Base-by-base conservation (phyloP, 805 yeast species). In the Metschnikowia rubicola region DNA sequence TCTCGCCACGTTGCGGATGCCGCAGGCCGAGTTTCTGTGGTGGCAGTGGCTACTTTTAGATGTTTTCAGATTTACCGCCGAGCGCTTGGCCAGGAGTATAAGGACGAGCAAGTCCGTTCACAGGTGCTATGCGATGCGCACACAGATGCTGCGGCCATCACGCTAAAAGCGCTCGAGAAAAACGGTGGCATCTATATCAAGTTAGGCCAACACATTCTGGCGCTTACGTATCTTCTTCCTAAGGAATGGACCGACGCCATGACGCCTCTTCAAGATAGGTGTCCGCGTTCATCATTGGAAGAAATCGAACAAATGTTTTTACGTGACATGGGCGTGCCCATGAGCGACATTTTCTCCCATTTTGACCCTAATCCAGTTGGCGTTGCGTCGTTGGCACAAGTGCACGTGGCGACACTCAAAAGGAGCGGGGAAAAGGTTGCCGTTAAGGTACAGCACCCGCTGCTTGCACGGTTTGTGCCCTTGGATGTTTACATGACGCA, bases 381-480 rank as follows among this genome's bases (percentile, higher is more conserved):
- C 1, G 95, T 88, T 5, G 99, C 99, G 0, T 88, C 97, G 0
- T 73, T 94, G 54, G 99, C 99, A 0, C 99, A 94, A 61, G 99
- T 94, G 5, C 98, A 94, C 67, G 68, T 73, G 21, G 99, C 95
- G 0, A 75, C 65, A 2, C 62, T 91, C 44, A 75, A 70, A 47
- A 67, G 62, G 3, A 75, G 74, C 1, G 88, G 86, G 2, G 77
- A 83, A 50, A 79, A 75, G 58, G 98, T 92, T 3, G 99, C 99
- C 0, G 96, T 94, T 19, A 94, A 94, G 61, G 78, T 92, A 36
- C 99, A 94, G 65, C 98, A 91, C 64, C 99, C 99, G 0, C 78
- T 88, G 2, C 70, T 94, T 44, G 78, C 81, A 39, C 87, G 86
- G 57, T 94, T 87, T 68, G 96, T 94, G 9, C 99, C 99, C 0